Evolutionary conservation across 2,329 filamentous ascomycete species (phyloP).

Genomic region (Septoria linicola): DNA sequence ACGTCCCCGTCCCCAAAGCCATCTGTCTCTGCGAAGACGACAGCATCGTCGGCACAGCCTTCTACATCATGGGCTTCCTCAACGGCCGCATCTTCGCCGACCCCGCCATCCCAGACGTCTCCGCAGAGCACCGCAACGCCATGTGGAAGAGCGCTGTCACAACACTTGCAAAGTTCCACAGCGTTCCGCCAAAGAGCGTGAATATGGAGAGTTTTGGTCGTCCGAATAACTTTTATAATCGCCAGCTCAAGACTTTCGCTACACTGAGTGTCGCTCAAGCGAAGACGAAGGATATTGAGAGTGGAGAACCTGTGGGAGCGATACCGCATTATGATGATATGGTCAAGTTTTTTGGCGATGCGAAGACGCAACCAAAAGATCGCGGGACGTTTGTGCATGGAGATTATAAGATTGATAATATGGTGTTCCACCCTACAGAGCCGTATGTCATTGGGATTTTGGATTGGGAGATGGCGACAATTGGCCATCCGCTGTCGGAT

Average conservation of each 20-base stretch:
- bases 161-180: constrained; percentile 83
- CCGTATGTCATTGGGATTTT: constrained; percentile 87
- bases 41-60: constrained; percentile 78
- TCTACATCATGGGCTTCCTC: constrained; percentile 96
- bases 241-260: constrained; percentile 80
- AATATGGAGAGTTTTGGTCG: constrained; percentile 73
- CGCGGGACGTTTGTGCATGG: constrained; percentile 81
- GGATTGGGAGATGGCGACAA: constrained; percentile 98
- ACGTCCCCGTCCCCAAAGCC: constrained; percentile 81
- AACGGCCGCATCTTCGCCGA: constrained; percentile 93
- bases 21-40: constrained; percentile 84
- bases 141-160: constrained; percentile 85
- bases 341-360: constrained; percentile 72
- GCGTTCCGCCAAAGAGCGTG: constrained; percentile 64
- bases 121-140: constrained; percentile 64
- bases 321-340: constrained; percentile 82
- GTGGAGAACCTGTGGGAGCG: constrained; percentile 70
- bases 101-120: constrained; percentile 72
- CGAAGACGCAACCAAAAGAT: constrained; percentile 70
- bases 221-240: constrained; percentile 73
- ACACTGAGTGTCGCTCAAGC: constrained; percentile 78
- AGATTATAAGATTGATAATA: constrained; percentile 79
- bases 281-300: constrained; percentile 71
- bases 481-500: constrained; percentile 93
- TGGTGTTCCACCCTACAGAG: constrained; percentile 79